Percentiles rank a stretch among this genome's conserved stretches.
phyloP scores from a whole-genome alignment of 768 basidiomycete genomes.

The Mycena venus region DNA sequence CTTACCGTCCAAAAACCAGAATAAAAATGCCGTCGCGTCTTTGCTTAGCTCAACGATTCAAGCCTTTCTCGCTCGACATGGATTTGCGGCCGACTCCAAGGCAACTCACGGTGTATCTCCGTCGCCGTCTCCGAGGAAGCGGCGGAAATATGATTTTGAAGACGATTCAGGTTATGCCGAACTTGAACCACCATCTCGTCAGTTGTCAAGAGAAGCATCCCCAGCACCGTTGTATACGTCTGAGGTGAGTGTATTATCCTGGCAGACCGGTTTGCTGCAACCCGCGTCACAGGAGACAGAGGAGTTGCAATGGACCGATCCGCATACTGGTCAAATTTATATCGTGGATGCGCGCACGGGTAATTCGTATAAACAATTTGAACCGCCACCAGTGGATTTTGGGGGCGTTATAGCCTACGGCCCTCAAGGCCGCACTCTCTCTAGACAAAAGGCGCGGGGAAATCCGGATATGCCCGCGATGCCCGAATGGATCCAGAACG shows the following conservation, averaged over 20 bases:
- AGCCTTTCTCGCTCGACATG: constrained; percentile 73
- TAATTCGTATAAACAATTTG: constrained; percentile 64
- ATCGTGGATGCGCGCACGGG: constrained; percentile 78
- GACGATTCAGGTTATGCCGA: constrained; percentile 55
- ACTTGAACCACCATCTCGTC: constrained; percentile 9
- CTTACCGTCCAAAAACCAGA: constrained; percentile 52
- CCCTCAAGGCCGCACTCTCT: constrained; percentile 28
- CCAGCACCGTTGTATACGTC: constrained; percentile 22
- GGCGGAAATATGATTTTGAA: constrained; percentile 55
- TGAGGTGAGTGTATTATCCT: constrained; percentile 3
- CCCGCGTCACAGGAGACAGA: constrained; percentile 42
- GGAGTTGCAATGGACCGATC: constrained; percentile 72
- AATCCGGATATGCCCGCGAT: constrained; percentile 40
- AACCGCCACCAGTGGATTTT: constrained; percentile 27
- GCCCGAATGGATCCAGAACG: constrained; percentile 76
- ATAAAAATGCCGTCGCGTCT: constrained; percentile 64
- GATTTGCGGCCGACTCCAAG: constrained; percentile 54
- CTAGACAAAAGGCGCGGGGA: constrained; percentile 34
- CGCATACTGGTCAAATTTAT: constrained; percentile 69
- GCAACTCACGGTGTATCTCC: constrained; percentile 40
- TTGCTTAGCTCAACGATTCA: constrained; percentile 73
- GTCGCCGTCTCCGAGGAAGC: constrained; percentile 60
- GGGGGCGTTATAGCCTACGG: constrained; percentile 42
- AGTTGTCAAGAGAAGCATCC: constrained; percentile 21
- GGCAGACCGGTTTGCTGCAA: not conserved